phyloP scores from a whole-genome alignment of 75 land plant species.

The Isoetes taiwanensis region DNA sequence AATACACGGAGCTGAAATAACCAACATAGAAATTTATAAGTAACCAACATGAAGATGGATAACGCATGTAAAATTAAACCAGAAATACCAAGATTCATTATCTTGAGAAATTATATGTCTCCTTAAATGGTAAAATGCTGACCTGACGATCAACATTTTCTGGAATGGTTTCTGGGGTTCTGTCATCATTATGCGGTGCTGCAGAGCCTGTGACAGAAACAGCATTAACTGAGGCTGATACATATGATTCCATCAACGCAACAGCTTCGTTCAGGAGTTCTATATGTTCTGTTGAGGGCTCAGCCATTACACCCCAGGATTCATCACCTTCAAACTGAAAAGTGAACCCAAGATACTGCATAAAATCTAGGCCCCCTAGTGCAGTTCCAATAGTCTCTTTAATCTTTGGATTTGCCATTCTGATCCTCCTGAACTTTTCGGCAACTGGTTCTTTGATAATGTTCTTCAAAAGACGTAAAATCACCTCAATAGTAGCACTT shows the following conservation, averaged over 20 bases:
- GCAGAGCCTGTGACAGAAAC: background rate
- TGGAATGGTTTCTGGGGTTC: slow-evolving; percentile 12
- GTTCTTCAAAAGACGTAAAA: slow-evolving; percentile 45
- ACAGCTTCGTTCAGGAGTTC: slow-evolving; percentile 21
- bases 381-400: slow-evolving; percentile 48
- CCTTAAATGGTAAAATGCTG: no score
- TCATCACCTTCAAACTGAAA: slow-evolving; percentile 50
- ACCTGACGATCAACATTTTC: slow-evolving; percentile 66
- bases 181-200: background rate
- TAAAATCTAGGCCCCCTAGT: slow-evolving; percentile 53
- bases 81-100: no score
- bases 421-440: slow-evolving; percentile 48
- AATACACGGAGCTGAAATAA: slow-evolving; percentile 49
- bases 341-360: slow-evolving; percentile 56
- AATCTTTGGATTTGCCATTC: slow-evolving; percentile 68
- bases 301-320: slow-evolving; percentile 57
- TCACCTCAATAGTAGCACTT: slow-evolving; percentile 40
- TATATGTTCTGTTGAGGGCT: slow-evolving; percentile 29
- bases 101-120: no score
- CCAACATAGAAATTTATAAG: no score
- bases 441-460: slow-evolving; percentile 47
- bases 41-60: no score
- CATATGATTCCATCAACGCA: slow-evolving; percentile 27
- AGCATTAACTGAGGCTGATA: background rate
- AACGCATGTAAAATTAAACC: no score